Base-by-base conservation (phyloP, 371 early-diverging fungal genomes). In the Apophysomyces variabilis region DNA sequence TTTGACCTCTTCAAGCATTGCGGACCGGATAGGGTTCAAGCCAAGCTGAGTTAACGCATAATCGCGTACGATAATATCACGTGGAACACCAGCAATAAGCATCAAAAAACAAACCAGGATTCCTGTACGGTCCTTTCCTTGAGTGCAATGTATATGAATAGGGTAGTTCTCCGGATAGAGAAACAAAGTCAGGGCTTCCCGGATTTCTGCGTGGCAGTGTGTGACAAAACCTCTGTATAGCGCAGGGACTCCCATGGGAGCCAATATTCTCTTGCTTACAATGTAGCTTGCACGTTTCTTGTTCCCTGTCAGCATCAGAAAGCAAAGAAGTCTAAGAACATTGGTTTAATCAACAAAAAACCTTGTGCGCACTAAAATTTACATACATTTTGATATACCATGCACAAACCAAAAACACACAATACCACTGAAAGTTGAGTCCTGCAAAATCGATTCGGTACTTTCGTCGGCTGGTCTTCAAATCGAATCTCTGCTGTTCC, bases 71-170 rank as follows among this genome's bases (percentile, higher is more conserved):
- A 93, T 88, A 37, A 80, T 63, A 16, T 82, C 83, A 32, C 85
- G 78, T 35, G 86, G 81, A 1, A 89, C 90, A 36, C 84, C 88
- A 36, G 85, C 78, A 35, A 89, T 86, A 14, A 67, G 64, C 38
- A 89, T 69, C 3, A 92, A 60, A 18, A 93, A 70, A 47, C 87
- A 85, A 35, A 84, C 76, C 14, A 89, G 73, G 35, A 93, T 73
- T 21, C 93, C 93, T 3, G 93, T 93, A 61, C 93, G 78, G 63
- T 93, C 93, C 71, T 93, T 93, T 37, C 93, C 93, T 57, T 90
- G 90, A 14, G 90, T 88, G 74, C 93, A 93, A 66, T 93, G 93
- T 38, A 93, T 82, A 47, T 90, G 78, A 12, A 92, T 84, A 4
- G 92, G 92, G 65, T 88, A 90, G 57, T 86, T 85, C 18, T 72